Conservation (phyloP, 106 monocot genomes). For the Platanthera guangdongensis region DNA sequence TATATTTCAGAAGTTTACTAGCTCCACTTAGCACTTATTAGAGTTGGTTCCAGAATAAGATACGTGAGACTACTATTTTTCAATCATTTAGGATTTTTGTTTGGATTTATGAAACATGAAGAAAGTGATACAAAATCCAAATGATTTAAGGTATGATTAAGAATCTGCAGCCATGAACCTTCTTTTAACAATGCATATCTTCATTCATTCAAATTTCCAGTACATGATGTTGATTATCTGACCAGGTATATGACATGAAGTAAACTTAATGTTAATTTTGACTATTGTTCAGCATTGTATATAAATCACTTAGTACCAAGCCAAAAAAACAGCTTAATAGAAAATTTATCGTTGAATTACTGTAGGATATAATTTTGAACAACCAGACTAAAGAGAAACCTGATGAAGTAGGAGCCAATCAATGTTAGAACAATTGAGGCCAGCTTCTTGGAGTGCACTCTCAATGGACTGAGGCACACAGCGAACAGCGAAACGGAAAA, state of each 20-base stretch:
- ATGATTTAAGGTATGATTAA: not conserved
- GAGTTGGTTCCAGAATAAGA: no score
- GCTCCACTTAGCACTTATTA: no score
- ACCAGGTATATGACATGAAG: not conserved
- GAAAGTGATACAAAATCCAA: no score
- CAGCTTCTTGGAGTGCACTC: conserved; percentile 55
- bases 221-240: not conserved
- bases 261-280: not conserved
- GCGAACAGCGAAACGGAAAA: conserved; percentile 87
- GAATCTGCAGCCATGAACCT: not conserved
- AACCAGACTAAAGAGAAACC: conserved; percentile 25
- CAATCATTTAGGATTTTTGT: no score
- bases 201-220: not conserved
- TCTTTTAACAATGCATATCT: not conserved
- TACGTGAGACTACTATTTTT: no score
- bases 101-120: no score
- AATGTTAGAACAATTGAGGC: conserved; percentile 46
- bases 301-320: not conserved
- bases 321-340: not conserved
- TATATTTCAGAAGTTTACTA: no score
- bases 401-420: conserved; percentile 96
- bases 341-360: not conserved
- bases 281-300: not conserved
- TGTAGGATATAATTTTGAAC: not conserved
- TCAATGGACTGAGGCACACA: conserved; percentile 74